Evolutionary conservation across 768 basidiomycete genomes (phyloP).

Genomic region (Serendipita indica): DNA sequence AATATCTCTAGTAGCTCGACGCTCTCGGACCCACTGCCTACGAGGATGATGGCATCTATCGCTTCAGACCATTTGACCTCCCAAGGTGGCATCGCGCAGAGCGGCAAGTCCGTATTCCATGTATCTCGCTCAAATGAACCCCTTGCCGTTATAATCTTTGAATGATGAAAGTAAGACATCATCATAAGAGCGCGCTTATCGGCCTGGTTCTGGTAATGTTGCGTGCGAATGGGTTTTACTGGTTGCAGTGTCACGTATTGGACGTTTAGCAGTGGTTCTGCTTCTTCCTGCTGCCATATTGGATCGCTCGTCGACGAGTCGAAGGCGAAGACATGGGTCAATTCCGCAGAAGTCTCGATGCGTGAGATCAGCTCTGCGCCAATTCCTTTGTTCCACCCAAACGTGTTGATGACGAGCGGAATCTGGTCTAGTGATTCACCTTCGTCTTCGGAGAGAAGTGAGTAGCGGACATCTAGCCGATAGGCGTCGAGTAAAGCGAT

Average conservation of each 20-base stretch:
- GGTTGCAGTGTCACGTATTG: not conserved
- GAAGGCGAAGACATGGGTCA: constrained; percentile 41
- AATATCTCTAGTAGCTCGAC: constrained; percentile 54
- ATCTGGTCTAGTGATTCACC: constrained; percentile 30
- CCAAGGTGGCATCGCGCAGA: constrained; percentile 58
- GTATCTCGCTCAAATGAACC: too few species aligned
- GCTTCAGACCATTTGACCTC: constrained; percentile 44
- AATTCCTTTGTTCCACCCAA: constrained; percentile 93
- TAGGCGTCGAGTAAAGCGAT: constrained; percentile 52
- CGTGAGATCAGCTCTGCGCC: constrained; percentile 62
- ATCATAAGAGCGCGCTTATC: constrained; percentile 58
- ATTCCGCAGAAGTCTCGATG: constrained; percentile 51
- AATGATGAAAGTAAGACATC: constrained; percentile 60
- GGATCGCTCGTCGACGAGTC: constrained; percentile 10
- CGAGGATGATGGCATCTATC: constrained; percentile 49
- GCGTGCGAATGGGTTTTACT: not conserved
- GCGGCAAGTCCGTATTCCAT: constrained; percentile 58
- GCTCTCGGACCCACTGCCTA: constrained; percentile 66
- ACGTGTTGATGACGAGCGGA: constrained; percentile 86
- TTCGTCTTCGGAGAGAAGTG: constrained; percentile 23
- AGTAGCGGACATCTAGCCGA: constrained; percentile 49
- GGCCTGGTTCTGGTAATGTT: constrained; percentile 19
- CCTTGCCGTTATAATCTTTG: constrained; percentile 14
- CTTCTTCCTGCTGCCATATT: not conserved
- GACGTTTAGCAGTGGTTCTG: not conserved